Conservation (phyloP, 345 rosid genomes). For the Excoecaria cochinchinensis region DNA sequence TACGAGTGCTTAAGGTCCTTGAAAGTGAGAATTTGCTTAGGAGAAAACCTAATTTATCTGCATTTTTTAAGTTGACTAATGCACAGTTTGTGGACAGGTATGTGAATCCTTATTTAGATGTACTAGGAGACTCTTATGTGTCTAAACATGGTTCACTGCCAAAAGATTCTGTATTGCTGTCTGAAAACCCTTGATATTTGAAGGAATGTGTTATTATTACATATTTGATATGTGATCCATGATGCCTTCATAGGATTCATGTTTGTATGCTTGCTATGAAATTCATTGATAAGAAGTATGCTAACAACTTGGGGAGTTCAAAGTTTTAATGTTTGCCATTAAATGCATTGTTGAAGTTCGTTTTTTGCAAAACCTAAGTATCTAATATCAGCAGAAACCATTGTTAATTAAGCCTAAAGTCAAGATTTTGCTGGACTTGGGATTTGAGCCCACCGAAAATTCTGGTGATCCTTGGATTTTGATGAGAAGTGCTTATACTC, state of each 20-base stretch:
- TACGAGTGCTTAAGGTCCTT: constrained; percentile 26
- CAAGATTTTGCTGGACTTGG: background rate
- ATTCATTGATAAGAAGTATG: too few relatives aligned
- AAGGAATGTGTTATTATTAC: background rate
- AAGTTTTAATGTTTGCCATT: background rate
- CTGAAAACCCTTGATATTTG: background rate
- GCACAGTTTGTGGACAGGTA: constrained; percentile 17
- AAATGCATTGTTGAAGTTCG: background rate
- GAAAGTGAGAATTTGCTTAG: constrained; percentile 31
- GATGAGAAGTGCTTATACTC: constrained; percentile 19
- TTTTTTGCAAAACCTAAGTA: background rate
- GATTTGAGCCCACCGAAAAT: constrained; percentile 1
- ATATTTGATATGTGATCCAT: background rate
- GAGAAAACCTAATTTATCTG: constrained; percentile 15
- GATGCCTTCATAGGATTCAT: background rate
- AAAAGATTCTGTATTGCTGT: background rate
- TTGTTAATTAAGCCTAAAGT: background rate
- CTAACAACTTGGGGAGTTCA: too few relatives aligned
- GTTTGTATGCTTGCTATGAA: too few relatives aligned
- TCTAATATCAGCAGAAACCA: too few relatives aligned
- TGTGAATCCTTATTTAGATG: constrained; percentile 27
- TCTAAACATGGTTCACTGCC: background rate
- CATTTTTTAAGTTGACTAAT: constrained; percentile 19
- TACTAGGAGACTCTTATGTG: background rate
- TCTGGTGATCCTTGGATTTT: constrained; percentile 34